These are phyloP conservation scores for Guadua angustifolia DNA, from an alignment of 176 grass and related monocot species.

Conservation along the genomic window DNA sequence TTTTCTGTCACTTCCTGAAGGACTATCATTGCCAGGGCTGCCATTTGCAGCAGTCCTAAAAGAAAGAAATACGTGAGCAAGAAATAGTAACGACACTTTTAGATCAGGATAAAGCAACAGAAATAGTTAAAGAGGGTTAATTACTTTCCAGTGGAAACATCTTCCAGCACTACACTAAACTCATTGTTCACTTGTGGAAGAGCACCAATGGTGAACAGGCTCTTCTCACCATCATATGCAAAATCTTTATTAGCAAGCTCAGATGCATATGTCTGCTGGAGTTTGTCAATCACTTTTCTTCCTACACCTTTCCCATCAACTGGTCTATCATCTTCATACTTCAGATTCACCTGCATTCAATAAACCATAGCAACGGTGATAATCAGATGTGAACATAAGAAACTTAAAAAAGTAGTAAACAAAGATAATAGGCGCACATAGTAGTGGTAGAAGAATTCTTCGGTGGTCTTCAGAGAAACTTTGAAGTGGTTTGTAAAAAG, in stretches of 20 bases:
- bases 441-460: constrained; percentile 73
- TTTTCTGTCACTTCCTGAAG: constrained; percentile 63
- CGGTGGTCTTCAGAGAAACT: constrained; percentile 54
- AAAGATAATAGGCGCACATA: constrained; percentile 48
- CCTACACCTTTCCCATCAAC: constrained; percentile 82
- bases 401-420: not conserved
- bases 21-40: constrained; percentile 57
- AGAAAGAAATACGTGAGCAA: not conserved
- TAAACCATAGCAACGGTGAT: not conserved
- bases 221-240: constrained; percentile 93
- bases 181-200: constrained; percentile 76
- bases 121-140: not conserved
- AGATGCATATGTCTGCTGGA: constrained; percentile 67
- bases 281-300: constrained; percentile 72
- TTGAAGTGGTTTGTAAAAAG: constrained; percentile 72
- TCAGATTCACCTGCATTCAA: constrained; percentile 63
- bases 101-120: not conserved
- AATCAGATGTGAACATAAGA: not conserved
- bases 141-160: constrained; percentile 74
- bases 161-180: constrained; percentile 72
- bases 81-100: not conserved
- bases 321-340: constrained; percentile 84
- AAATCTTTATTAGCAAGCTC: constrained; percentile 81
- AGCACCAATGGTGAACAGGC: constrained; percentile 76
- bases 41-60: constrained; percentile 64